A percentile compares a stretch with the other conserved stretches of the same genome.
phyloP scores from a whole-genome alignment of 2,329 filamentous ascomycete genomes.

The Albophoma yamanashiensis region DNA sequence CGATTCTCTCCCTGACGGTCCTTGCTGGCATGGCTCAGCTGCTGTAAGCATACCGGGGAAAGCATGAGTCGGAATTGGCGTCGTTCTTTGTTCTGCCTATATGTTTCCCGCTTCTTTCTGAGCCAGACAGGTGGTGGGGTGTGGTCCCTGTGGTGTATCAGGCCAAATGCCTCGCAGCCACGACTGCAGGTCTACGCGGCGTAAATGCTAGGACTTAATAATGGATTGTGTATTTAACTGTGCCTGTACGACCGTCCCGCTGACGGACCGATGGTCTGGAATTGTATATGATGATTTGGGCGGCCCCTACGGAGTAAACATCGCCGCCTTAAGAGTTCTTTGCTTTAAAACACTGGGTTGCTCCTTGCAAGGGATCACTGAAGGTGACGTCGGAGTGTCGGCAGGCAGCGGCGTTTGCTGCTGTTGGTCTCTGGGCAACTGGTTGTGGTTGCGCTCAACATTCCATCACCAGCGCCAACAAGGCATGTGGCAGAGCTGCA shows the following conservation, averaged over 20 bases:
- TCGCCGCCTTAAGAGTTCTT: background rate
- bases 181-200: constrained; percentile 5
- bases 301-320: background rate
- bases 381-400: too few relatives aligned
- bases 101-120: constrained; percentile 22
- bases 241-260: background rate
- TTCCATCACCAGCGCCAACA: background rate
- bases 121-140: constrained; percentile 22
- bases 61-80: constrained; percentile 22
- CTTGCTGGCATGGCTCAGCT: constrained; percentile 38
- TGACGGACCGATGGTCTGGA: background rate
- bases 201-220: constrained; percentile 32
- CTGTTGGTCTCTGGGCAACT: background rate
- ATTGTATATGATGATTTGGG: background rate
- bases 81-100: constrained; percentile 21
- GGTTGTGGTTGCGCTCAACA: background rate
- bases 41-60: constrained; percentile 29
- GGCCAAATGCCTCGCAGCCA: constrained; percentile 12
- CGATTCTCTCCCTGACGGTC: constrained; percentile 34
- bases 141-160: constrained; percentile 16
- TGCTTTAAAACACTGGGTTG: too few relatives aligned
- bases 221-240: constrained; percentile 28
- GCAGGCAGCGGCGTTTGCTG: background rate
- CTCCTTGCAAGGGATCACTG: background rate
- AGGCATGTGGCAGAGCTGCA: background rate